Evolutionary conservation across 306 rosid species (phyloP).

Genomic region (Mimosa bimucronata): DNA sequence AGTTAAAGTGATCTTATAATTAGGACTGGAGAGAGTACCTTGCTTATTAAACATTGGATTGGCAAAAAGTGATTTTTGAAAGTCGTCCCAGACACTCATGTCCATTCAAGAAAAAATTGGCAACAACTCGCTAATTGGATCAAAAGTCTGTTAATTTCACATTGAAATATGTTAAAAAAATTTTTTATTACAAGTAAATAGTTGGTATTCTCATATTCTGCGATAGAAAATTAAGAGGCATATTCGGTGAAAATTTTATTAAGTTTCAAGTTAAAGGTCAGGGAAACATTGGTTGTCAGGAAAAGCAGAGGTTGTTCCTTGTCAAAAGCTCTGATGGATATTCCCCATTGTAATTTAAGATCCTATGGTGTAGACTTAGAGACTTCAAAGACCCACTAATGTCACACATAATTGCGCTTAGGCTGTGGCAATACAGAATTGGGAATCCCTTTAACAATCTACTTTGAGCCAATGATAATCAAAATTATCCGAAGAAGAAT

Average conservation of each 20-base stretch:
- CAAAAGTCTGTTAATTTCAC: not conserved
- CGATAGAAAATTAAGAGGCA: not conserved
- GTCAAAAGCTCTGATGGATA: conserved; percentile 4
- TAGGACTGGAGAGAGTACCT: too few species aligned
- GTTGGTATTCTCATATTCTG: not conserved
- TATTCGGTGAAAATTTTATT: conserved; percentile 17
- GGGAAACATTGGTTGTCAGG: conserved; percentile 29
- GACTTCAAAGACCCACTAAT: conserved; percentile 35
- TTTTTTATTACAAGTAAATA: not conserved
- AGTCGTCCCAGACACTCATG: too few species aligned
- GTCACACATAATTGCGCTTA: conserved; percentile 31
- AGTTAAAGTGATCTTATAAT: too few species aligned
- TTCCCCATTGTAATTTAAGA: conserved; percentile 28
- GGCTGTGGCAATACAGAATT: conserved; percentile 33
- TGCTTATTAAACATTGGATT: too few species aligned
- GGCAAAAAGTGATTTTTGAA: too few species aligned
- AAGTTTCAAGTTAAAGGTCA: conserved; percentile 21
- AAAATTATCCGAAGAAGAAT: conserved; percentile 35
- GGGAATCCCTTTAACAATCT: conserved; percentile 44
- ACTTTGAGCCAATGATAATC: conserved; percentile 26
- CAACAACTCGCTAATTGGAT: not conserved
- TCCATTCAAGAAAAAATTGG: not conserved
- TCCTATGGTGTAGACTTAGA: conserved; percentile 20
- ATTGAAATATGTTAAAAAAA: not conserved
- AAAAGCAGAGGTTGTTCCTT: conserved; percentile 37